Base-by-base conservation (phyloP, 176 grass and related monocot genomes). In the Cenchrus fungigraminus region DNA sequence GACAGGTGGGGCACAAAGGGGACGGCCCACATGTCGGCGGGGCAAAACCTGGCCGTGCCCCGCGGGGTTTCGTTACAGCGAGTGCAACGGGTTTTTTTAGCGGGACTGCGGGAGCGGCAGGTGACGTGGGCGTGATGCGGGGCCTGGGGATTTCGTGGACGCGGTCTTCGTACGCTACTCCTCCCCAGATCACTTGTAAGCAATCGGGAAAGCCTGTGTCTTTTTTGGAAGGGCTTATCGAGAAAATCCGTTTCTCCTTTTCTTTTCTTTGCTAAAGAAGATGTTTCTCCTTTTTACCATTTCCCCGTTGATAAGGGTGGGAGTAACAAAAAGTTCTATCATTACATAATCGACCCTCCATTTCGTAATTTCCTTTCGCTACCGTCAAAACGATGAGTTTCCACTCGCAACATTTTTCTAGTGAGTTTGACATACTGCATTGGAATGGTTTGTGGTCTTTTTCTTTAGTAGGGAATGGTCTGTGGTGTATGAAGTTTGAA, bases 91-190 rank as follows among this genome's bases (percentile, higher is more conserved):
- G 8, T 37, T 52, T 43, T 34, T 6, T 25, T 29, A 14, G 74
- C 49, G 14, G 60, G 67, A 4, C 43, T 29, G 62, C 14, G 56
- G 79, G 53, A 34, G 40, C 10, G 6, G 22, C 9, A 62, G 59
- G n/a, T 90, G 84, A 82, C 88, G 66, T 71, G 65, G 28, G 79
- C 47, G 25, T 82, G 88, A 86, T 65, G 79, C 4, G 55, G 49
- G 40, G 1, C 59, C 19, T 52, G 7, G 8, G 84, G 29, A 5
- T 45, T 68, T 59, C 42, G 66, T 90, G 84, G 68, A 83, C 79
- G 3, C 80, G 16, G 89, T 83, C 59, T 74, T 79, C 28, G 79
- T 83, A 90, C 13, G 13, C 10, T 73, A 50, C 83, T 68, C 29
- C 61, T 77, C 68, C 76, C 76, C 25, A 68, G 17, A n/a, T 70